These are phyloP conservation scores for Rhynchosporium secalis DNA, from an alignment of 2,329 filamentous ascomycete genomes.

Conservation along the genomic window DNA sequence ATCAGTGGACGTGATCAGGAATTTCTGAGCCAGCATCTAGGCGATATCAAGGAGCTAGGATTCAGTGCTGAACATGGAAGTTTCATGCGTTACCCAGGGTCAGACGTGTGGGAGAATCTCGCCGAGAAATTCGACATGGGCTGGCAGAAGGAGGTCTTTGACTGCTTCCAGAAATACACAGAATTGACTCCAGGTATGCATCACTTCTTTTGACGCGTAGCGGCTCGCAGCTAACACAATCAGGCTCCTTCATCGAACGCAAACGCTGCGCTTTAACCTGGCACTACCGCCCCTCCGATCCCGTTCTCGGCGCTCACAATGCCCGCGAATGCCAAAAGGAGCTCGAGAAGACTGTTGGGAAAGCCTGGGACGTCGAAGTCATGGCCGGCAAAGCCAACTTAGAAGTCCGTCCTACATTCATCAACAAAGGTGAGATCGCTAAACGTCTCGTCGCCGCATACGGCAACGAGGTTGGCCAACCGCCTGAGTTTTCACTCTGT, in stretches of 20 bases:
- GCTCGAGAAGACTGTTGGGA: constrained; percentile 73
- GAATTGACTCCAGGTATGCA: constrained; percentile 76
- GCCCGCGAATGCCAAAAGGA: constrained; percentile 79
- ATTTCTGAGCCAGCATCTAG: constrained; percentile 87
- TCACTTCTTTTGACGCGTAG: neutral
- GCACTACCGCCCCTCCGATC: constrained; percentile 93
- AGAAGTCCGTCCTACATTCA: constrained; percentile 92
- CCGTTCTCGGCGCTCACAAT: constrained; percentile 78
- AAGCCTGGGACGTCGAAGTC: constrained; percentile 87
- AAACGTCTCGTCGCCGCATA: constrained; percentile 79
- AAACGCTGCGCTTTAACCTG: constrained; percentile 95
- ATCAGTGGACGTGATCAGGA: constrained; percentile 93
- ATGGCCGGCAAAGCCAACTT: constrained; percentile 97
- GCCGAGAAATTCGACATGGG: constrained; percentile 86
- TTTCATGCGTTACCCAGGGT: constrained; percentile 82
- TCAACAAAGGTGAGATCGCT: constrained; percentile 97
- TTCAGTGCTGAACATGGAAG: constrained; percentile 96
- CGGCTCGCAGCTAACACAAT: constrained; percentile 26
- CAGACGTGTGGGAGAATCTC: constrained; percentile 81
- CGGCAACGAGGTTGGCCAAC: constrained; percentile 51
- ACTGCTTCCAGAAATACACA: constrained; percentile 84
- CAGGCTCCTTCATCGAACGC: constrained; percentile 87
- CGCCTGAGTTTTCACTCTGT: constrained; percentile 85
- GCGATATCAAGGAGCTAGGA: constrained; percentile 86
- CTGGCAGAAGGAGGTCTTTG: constrained; percentile 85